A percentile compares a stretch with the other conserved stretches of the same genome.
These are phyloP conservation scores for Globisporangium canariense DNA, from an alignment of 352 stramenopile genomes.

Conservation along the genomic window DNA sequence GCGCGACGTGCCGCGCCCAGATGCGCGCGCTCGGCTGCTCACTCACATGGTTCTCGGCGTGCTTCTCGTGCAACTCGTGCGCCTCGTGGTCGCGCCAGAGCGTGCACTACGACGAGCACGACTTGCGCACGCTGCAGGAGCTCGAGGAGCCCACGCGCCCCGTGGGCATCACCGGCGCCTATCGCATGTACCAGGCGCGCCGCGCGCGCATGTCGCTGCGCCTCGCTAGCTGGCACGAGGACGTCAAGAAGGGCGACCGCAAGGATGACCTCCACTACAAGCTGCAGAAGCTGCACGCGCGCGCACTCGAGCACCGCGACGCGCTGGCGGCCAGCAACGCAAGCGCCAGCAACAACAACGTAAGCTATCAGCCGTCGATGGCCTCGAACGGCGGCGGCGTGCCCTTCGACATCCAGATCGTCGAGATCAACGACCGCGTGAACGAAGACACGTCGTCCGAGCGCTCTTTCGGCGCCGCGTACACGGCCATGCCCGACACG, in stretches of 20 bases:
- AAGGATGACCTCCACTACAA: constrained; percentile 48
- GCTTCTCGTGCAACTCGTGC: constrained; percentile 12
- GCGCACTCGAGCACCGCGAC: constrained; percentile 18
- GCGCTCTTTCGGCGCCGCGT: constrained; percentile 11
- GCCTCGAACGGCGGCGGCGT: constrained; percentile 17
- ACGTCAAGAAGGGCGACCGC: constrained; percentile 40
- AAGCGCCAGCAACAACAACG: constrained; percentile 18
- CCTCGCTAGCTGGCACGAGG: constrained; percentile 60
- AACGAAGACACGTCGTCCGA: constrained; percentile 19
- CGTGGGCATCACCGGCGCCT: constrained; percentile 52
- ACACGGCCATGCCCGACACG: constrained; percentile 12
- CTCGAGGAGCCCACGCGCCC: constrained; percentile 38
- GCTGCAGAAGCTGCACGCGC: constrained; percentile 44
- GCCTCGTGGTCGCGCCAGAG: constrained; percentile 23
- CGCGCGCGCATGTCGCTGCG: constrained; percentile 46
- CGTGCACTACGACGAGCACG: constrained; percentile 50
- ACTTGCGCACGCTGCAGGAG: constrained; percentile 52
- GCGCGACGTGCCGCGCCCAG: constrained; percentile 29
- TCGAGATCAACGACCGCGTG: constrained; percentile 41
- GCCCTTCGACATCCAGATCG: constrained; percentile 42
- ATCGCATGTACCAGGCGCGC: constrained; percentile 50
- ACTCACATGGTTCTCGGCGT: constrained; percentile 23
- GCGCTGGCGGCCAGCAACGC: constrained; percentile 4
- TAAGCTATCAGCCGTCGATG: constrained; percentile 6
- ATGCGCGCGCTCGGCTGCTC: constrained; percentile 36